Base-by-base conservation (phyloP, 1,284 basidiomycete genomes). In the Coniophora puteana region DNA sequence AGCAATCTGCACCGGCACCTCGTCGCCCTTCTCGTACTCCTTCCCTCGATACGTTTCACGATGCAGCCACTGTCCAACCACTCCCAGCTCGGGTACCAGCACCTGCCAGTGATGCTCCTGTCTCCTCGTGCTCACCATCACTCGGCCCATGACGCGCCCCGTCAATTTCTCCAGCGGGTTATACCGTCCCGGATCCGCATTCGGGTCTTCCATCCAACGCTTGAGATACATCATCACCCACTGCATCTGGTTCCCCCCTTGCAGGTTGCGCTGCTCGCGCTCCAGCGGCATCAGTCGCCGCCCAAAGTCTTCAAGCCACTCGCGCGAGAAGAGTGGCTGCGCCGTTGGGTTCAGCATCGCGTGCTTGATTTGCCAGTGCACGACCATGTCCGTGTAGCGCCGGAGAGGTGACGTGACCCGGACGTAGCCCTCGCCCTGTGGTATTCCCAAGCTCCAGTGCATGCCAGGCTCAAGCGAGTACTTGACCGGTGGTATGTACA, bases 321-420 rank as follows among this genome's bases (percentile, higher is more conserved):
- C 59, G 8, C 52, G 44, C 12, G 61, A 57, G 54, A 80, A 83
- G 5, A 69, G 55, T 12, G 52, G 41, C 0, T 62, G 60, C 5
- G 61, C 57, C 10, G 62, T 51, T 0, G 62, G 54, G 7, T 67
- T 66, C 7, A 82, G 59, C n/a, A 97, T 65, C 3, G 77, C 76
- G 36, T 82, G 69, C 59, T 97, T 95, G 62, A 99, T 80, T 62
- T 98, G 94, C 92, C 93, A 99, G 66, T 99, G 96, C 8, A 71
- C 68, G 5, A 96, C 58, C 51, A 98, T 64, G 64, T 99, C 96
- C 29, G 71, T 64, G 61, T 83, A 97, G 17, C 96, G 78, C 31
- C 96, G 76, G 36, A 99, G 67, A 0, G 96, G 96, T 3, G 85
- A 90, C 1, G 96, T 98, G 4, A 79, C 81, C n/a, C 89, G 78